Percentiles rank a stretch among this genome's conserved stretches.
phyloP scores from a whole-genome alignment of 2,329 filamentous ascomycete genomes.

The Fusarium goolgardi region DNA sequence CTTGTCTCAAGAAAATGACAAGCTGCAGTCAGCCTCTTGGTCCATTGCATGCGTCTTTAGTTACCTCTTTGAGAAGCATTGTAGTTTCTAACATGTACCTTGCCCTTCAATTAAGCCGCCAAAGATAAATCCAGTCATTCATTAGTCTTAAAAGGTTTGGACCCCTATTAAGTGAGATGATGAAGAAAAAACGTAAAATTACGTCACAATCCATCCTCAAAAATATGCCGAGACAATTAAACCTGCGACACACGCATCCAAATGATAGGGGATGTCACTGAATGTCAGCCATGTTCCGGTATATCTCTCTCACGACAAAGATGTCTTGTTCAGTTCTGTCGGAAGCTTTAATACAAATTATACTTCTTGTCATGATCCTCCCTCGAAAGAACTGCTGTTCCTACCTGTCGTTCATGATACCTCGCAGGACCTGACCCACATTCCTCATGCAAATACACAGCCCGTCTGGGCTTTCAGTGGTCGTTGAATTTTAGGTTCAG shows the following conservation, averaged over 20 bases:
- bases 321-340: background rate
- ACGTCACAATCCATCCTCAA: conserved; percentile 30
- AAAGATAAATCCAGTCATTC: background rate
- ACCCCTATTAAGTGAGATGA: conserved; percentile 9
- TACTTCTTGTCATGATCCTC: background rate
- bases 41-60: conserved; percentile 17
- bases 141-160: conserved; percentile 8
- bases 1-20: conserved; percentile 18
- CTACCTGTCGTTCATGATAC: background rate
- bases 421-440: conserved; percentile 14
- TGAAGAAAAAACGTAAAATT: conserved; percentile 13
- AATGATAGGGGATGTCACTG: background rate
- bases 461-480: conserved; percentile 4
- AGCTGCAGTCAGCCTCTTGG: conserved; percentile 33
- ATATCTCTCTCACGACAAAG: conserved; percentile 1
- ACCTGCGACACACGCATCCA: conserved; percentile 10
- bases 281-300: background rate
- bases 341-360: background rate
- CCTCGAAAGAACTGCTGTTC: background rate
- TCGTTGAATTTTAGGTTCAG: conserved; percentile 27
- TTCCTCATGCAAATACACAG: conserved; percentile 15
- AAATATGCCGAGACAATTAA: conserved; percentile 14
- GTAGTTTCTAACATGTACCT: background rate
- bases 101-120: background rate
- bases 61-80: background rate